A percentile compares a stretch with the other conserved stretches of the same genome.
Conservation (phyloP, 306 rosid species). For the Alnus glutinosa region DNA sequence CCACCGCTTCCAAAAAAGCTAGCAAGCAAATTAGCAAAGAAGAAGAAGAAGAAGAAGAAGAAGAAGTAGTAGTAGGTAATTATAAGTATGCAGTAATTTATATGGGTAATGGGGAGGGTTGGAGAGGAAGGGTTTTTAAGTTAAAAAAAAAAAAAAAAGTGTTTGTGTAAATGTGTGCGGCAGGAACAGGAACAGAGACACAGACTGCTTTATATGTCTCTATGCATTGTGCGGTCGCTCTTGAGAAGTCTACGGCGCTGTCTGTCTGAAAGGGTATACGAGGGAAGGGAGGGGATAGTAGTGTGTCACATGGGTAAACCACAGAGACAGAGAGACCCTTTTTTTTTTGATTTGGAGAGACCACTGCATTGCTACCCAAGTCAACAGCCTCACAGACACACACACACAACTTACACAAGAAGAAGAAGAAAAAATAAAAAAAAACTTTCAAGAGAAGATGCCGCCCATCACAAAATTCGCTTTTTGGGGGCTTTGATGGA, state of each 20-base stretch:
- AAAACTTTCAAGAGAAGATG: too few relatives aligned
- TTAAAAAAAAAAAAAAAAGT: too few relatives aligned
- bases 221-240: conserved; percentile 25
- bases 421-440: too few relatives aligned
- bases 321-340: neutral
- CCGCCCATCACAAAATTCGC: neutral
- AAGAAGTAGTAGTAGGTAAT: neutral
- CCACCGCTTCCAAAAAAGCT: neutral
- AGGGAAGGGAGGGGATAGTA: neutral
- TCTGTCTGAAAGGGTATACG: conserved; percentile 4
- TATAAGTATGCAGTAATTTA: neutral
- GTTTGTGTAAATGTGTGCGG: neutral
- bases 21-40: neutral
- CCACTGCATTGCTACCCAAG: neutral
- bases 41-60: neutral
- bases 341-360: too few relatives aligned
- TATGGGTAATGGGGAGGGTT: neutral
- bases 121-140: conserved; percentile 17
- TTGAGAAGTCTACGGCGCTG: conserved; percentile 39
- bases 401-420: too few relatives aligned
- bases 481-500: conserved; percentile 2
- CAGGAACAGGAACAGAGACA: neutral
- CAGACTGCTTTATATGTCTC: neutral
- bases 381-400: too few relatives aligned
- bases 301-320: conserved; percentile 9